phyloP scores from a whole-genome alignment of 2,329 filamentous ascomycete species.

The Aspergillus glaucus region DNA sequence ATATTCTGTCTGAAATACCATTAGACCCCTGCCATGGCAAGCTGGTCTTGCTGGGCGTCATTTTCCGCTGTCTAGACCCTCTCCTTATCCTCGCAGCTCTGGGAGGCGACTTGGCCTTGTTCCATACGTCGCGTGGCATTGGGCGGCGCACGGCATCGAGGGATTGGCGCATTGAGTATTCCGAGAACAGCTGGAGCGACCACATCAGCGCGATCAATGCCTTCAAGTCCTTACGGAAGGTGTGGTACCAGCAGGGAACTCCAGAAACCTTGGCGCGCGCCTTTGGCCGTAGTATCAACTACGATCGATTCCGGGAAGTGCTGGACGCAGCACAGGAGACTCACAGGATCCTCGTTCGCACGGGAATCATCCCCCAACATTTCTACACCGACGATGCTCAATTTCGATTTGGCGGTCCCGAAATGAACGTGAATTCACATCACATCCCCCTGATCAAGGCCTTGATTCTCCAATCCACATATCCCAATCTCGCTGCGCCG shows the following conservation, averaged over 20 bases:
- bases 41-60: constrained; percentile 45
- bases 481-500: constrained; percentile 40
- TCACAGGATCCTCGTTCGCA: constrained; percentile 1
- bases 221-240: constrained; percentile 33
- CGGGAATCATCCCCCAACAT: background rate
- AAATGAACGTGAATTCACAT: constrained; percentile 42
- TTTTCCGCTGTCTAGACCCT: constrained; percentile 49
- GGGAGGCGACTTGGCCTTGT: constrained; percentile 26
- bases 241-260: constrained; percentile 24
- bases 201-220: constrained; percentile 43
- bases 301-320: constrained; percentile 3
- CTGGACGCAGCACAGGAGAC: constrained; percentile 3
- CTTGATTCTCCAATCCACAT: constrained; percentile 40
- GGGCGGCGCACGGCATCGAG: constrained; percentile 18
- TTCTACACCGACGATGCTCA: constrained; percentile 26
- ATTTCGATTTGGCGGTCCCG: constrained; percentile 27
- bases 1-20: constrained; percentile 37
- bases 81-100: constrained; percentile 41
- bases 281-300: constrained; percentile 4
- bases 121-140: constrained; percentile 23
- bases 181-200: constrained; percentile 36
- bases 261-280: constrained; percentile 26
- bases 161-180: constrained; percentile 24
- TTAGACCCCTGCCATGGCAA: constrained; percentile 44
- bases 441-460: constrained; percentile 41